These are phyloP conservation scores for Atractiella rhizophila DNA, from an alignment of 768 basidiomycete genomes.

Conservation along the genomic window DNA sequence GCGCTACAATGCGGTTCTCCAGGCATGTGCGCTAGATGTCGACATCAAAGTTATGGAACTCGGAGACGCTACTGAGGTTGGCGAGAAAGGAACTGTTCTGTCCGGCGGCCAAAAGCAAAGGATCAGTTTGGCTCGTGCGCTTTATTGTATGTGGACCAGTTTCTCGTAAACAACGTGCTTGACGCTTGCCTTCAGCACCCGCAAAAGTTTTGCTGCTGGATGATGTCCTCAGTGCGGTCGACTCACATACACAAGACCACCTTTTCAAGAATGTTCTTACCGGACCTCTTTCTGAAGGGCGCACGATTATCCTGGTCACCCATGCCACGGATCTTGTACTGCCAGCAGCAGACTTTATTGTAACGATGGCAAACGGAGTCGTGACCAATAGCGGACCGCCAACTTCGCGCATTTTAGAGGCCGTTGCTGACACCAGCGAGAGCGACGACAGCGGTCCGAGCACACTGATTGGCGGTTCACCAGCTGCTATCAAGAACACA, in stretches of 20 bases:
- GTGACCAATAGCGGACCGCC: constrained; percentile 9
- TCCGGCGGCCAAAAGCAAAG: constrained; percentile 11
- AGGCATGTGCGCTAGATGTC: constrained; percentile 46
- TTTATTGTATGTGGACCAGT: constrained; percentile 75
- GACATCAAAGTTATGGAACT: constrained; percentile 48
- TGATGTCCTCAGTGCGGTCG: constrained; percentile 16
- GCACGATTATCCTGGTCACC: constrained; percentile 31
- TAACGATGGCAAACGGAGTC: constrained; percentile 9
- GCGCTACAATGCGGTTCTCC: constrained; percentile 42
- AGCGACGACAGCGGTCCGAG: not conserved
- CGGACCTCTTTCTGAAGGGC: constrained; percentile 49
- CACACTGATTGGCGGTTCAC: not conserved
- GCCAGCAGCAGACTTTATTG: constrained; percentile 11
- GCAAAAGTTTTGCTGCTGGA: constrained; percentile 27
- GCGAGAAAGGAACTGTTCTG: constrained; percentile 11
- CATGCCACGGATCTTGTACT: constrained; percentile 15
- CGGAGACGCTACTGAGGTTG: constrained; percentile 38
- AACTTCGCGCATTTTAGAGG: not conserved
- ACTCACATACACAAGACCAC: constrained; percentile 33
- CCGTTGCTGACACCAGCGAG: not conserved
- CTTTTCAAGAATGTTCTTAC: constrained; percentile 18
- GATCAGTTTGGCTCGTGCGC: constrained; percentile 55
- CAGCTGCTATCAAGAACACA: too few relatives aligned
- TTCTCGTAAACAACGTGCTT: not conserved
- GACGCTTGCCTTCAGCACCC: constrained; percentile 27